These are phyloP conservation scores for Microdochium paspali DNA, from an alignment of 2,329 filamentous ascomycete species.

Conservation along the genomic window DNA sequence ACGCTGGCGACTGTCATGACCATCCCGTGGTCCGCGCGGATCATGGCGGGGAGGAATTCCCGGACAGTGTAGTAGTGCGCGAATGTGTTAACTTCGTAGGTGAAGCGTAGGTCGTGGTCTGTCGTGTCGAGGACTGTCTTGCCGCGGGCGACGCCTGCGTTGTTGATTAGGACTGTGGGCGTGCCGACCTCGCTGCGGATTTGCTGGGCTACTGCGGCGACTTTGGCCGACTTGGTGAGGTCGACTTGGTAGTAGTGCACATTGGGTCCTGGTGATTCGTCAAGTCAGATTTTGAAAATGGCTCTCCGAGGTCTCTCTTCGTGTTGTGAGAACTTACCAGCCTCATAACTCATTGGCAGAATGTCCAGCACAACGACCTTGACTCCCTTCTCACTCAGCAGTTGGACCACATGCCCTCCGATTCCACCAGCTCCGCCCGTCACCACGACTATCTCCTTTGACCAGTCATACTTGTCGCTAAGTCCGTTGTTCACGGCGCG, in stretches of 20 bases:
- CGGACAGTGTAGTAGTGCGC: slow-evolving; percentile 38
- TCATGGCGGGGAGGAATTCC: slow-evolving; percentile 42
- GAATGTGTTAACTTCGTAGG: slow-evolving; percentile 42
- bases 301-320: neutral
- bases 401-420: slow-evolving; percentile 40
- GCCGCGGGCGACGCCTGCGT: slow-evolving; percentile 30
- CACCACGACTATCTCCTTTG: slow-evolving; percentile 45
- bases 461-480: slow-evolving; percentile 37
- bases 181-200: slow-evolving; percentile 28
- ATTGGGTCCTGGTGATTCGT: slow-evolving; percentile 30
- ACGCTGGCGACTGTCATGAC: slow-evolving; percentile 46
- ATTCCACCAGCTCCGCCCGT: slow-evolving; percentile 54
- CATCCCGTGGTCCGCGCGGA: slow-evolving; percentile 41
- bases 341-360: slow-evolving; percentile 10
- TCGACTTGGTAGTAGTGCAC: slow-evolving; percentile 65
- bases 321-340: slow-evolving; percentile 9
- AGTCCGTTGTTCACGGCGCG: slow-evolving; percentile 25
- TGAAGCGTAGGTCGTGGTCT: slow-evolving; percentile 31
- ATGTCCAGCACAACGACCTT: slow-evolving; percentile 37
- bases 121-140: slow-evolving; percentile 34
- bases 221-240: slow-evolving; percentile 47
- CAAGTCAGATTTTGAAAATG: slow-evolving; percentile 9
- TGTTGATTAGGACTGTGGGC: slow-evolving; percentile 26
- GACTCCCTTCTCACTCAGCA: slow-evolving; percentile 40
- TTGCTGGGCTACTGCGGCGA: slow-evolving; percentile 26